Evolutionary conservation across 768 basidiomycete species (phyloP).

Genomic region (Symmetrospora coprosmae): DNA sequence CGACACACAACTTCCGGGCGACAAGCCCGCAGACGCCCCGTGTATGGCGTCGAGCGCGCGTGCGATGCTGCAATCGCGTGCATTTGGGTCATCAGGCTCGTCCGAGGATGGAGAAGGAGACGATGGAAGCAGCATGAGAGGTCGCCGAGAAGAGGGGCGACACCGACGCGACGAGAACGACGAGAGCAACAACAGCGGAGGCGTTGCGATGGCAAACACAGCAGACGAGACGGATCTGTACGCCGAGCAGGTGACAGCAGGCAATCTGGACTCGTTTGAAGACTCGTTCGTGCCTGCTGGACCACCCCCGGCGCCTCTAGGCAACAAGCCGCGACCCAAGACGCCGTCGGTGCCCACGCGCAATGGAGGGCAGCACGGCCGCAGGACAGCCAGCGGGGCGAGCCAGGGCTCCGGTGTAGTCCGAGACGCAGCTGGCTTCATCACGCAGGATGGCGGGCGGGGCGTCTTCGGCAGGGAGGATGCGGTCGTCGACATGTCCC

Average conservation of each 20-base stretch:
- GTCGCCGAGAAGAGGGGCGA: background rate
- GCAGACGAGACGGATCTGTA: background rate
- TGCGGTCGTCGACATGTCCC: constrained; percentile 3
- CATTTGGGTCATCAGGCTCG: constrained; percentile 16
- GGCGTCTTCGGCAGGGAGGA: constrained; percentile 12
- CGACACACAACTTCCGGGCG: background rate
- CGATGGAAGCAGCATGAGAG: background rate
- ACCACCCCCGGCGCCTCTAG: background rate
- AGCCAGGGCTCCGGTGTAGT: background rate
- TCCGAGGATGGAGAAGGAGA: background rate
- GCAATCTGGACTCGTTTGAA: constrained; percentile 14
- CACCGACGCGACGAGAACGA: background rate
- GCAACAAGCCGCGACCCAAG: background rate
- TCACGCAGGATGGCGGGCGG: background rate
- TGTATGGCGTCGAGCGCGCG: constrained; percentile 3
- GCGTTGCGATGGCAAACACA: too few relatives aligned
- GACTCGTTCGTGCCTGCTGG: constrained; percentile 6
- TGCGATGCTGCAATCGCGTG: constrained; percentile 13
- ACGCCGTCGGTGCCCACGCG: too few relatives aligned
- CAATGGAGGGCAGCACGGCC: constrained; percentile 2
- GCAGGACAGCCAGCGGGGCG: background rate
- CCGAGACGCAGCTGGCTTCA: constrained; percentile 14
- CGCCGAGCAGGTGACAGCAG: background rate
- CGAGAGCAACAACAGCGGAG: constrained; percentile 2
- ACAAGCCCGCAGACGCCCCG: background rate